A percentile compares a stretch with the other conserved stretches of the same genome.
These are phyloP conservation scores for Malassezia sympodialis DNA, from an alignment of 1,284 basidiomycete genomes.

Conservation along the genomic window DNA sequence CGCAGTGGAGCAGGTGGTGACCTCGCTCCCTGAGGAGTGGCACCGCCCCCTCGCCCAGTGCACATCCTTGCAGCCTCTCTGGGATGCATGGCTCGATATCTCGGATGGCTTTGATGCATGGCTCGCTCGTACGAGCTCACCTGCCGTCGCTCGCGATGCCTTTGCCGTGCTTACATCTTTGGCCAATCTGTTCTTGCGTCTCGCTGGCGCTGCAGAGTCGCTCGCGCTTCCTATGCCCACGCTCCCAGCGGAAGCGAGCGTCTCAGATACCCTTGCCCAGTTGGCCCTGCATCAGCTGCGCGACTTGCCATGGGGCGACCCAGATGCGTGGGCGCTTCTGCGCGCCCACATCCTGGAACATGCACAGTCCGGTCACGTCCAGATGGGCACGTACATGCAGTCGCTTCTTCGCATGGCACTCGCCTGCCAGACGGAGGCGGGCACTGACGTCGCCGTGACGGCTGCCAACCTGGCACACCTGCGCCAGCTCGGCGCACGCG, in stretches of 20 bases:
- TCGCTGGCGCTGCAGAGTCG: background rate
- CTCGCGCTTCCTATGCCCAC: background rate
- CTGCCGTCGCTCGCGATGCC: background rate
- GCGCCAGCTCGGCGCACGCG: slow-evolving; percentile 1
- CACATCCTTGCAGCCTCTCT: background rate
- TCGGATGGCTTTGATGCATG: background rate
- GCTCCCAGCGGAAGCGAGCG: background rate
- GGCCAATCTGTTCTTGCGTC: slow-evolving; percentile 8
- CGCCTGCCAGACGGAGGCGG: background rate
- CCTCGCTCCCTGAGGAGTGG: background rate
- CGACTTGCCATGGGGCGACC: background rate
- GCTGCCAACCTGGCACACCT: background rate
- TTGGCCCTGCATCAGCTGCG: slow-evolving; percentile 9
- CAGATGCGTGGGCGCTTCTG: background rate
- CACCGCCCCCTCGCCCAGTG: background rate
- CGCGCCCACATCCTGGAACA: slow-evolving; percentile 2
- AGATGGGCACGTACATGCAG: slow-evolving; percentile 1
- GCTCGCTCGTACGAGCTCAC: background rate
- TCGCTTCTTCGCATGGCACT: background rate
- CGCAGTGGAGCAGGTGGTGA: background rate
- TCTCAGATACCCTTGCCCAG: background rate
- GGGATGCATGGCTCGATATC: slow-evolving; percentile 6
- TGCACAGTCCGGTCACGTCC: background rate
- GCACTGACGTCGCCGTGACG: background rate
- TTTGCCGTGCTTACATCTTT: slow-evolving; percentile 6